Percentiles rank a stretch among this genome's conserved stretches.
Evolutionary conservation across 208 protist species (phyloP).

Genomic region (Chromosphaera perkinsii): DNA sequence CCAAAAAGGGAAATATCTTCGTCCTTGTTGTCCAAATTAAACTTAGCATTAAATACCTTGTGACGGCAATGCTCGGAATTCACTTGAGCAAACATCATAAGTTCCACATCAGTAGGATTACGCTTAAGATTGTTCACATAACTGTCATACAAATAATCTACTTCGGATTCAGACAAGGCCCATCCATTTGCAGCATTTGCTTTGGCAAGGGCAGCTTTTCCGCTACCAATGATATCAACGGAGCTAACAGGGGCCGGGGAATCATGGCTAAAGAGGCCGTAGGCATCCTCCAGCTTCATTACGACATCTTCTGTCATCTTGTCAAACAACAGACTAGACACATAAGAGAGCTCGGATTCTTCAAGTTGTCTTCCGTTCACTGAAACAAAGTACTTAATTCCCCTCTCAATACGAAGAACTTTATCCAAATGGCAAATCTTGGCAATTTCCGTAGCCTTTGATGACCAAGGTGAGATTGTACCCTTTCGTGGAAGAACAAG

Average conservation of each 20-base stretch:
- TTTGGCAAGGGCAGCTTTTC: conserved; percentile 14
- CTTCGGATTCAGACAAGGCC: conserved; percentile 27
- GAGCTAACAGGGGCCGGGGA: conserved; percentile 9
- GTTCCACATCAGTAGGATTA: conserved; percentile 44
- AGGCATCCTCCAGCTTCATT: neutral
- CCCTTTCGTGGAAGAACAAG: conserved; percentile 31
- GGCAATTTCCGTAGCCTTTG: conserved; percentile 47
- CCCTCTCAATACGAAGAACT: neutral
- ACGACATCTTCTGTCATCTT: conserved; percentile 40
- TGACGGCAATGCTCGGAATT: conserved; percentile 50
- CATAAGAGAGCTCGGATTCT: neutral
- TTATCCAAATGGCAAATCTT: conserved; percentile 8
- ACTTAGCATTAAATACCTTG: conserved; percentile 52
- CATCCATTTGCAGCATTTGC: conserved; percentile 11
- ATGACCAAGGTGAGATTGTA: conserved; percentile 45
- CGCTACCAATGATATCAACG: conserved; percentile 19
- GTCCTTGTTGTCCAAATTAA: conserved; percentile 33
- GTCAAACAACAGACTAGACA: conserved; percentile 26
- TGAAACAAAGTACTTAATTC: neutral
- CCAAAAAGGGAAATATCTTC: conserved; percentile 36
- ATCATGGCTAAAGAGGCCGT: conserved; percentile 18
- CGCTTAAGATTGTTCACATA: conserved; percentile 24
- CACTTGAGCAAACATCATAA: conserved; percentile 55
- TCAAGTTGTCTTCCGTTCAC: too few relatives aligned
- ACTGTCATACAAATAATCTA: conserved; percentile 38